phyloP scores from a whole-genome alignment of 495 filamentous ascomycete species.

The Podospora tetraspora region DNA sequence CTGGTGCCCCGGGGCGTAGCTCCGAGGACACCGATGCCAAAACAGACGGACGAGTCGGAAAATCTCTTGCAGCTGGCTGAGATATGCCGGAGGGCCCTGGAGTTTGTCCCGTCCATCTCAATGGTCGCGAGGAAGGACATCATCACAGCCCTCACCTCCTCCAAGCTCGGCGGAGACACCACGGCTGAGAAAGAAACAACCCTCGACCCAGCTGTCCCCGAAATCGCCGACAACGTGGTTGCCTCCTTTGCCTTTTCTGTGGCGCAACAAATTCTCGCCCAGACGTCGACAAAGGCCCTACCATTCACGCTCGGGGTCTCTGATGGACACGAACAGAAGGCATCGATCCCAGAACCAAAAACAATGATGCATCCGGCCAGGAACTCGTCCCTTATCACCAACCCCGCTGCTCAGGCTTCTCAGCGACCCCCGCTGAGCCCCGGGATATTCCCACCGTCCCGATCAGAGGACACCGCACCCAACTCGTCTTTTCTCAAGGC shows the following conservation, averaged over 20 bases:
- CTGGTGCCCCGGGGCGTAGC: constrained; percentile 48
- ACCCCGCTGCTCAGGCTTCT: constrained; percentile 13
- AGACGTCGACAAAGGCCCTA: constrained; percentile 65
- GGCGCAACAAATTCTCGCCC: constrained; percentile 67
- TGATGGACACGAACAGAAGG: constrained; percentile 45
- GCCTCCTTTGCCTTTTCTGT: constrained; percentile 81
- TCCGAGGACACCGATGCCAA: constrained; percentile 39
- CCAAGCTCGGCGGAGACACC: constrained; percentile 23
- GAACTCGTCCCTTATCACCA: constrained; percentile 45
- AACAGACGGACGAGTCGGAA: constrained; percentile 57
- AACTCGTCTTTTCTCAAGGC: constrained; percentile 47
- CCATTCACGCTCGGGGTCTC: constrained; percentile 48
- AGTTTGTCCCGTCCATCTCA: constrained; percentile 74
- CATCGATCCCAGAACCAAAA: constrained; percentile 55
- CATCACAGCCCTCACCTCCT: constrained; percentile 37
- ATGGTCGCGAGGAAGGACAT: constrained; percentile 75
- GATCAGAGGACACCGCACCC: constrained; percentile 29
- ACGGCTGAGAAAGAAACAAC: constrained; percentile 2
- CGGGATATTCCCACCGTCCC: constrained; percentile 39
- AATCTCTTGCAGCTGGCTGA: constrained; percentile 73
- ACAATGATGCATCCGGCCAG: constrained; percentile 59
- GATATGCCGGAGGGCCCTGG: constrained; percentile 68
- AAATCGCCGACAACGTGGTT: constrained; percentile 73
- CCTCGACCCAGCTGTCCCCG: constrained; percentile 32
- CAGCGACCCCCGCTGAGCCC: constrained; percentile 41